Base-by-base conservation (phyloP, 257 asterid genomes). In the Buddleja alternifolia region DNA sequence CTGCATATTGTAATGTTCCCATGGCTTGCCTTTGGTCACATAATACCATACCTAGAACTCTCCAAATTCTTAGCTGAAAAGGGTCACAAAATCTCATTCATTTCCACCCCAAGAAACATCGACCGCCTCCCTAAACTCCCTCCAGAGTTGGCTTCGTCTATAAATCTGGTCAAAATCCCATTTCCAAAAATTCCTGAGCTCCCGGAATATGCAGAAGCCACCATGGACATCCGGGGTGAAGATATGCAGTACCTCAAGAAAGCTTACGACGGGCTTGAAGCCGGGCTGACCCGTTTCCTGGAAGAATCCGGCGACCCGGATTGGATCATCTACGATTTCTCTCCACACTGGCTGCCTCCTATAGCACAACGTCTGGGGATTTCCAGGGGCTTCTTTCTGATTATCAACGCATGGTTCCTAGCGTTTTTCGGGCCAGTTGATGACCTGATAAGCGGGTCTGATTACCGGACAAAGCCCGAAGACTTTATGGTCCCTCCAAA, bases 11-110 rank as follows among this genome's bases (percentile, higher is more conserved):
- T 66, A 0, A 73, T 84, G 84, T 75, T 80, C 57, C 90, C 90
- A 63, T 84, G 90, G 90, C 62, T 84, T 11, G 87, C 82, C 23
- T 84, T 84, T 44, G 87, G 90, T 8, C 87, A 81, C 69, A 78
- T 84, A 34, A 75, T 80, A 0, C 90, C 90, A 21, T 84, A 0
- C 72, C 24, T 72, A 21, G 80, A 79, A 36, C 85, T 82, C 21
- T 73, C 88, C 66, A 84, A 82, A 69, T 63, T 70, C 74, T 52
- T 84, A 0, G 85, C 84, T 29, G 59, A 52, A 59, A 79, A 67
- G 56, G 88, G 88, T 37, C 90, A 84, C 67, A 66, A 58, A 17
- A 32, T 82, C 57, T 79, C 85, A 29, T 84, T 84, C 55, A 40
- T 82, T 45, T 82, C 90, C 29, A 79, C 85, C 42, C 84, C 85